Evolutionary conservation across 2,329 filamentous ascomycete genomes (phyloP).

Genomic region (Fusarium subtropicale): DNA sequence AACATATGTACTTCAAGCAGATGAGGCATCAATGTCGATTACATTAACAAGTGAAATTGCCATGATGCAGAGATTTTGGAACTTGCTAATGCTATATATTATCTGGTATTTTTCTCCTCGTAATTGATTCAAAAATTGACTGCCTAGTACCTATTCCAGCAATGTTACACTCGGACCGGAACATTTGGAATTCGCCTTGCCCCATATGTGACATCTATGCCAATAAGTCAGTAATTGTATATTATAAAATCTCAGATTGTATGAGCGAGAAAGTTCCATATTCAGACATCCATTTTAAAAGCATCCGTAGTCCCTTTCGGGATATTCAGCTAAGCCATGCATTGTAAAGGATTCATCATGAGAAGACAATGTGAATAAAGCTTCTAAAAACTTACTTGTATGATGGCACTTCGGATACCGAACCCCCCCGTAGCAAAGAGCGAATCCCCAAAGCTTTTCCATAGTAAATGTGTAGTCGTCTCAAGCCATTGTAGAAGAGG

Average conservation of each 20-base stretch:
- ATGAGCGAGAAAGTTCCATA: not conserved
- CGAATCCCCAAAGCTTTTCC: not conserved
- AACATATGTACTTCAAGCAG: not conserved
- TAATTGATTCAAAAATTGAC: not conserved
- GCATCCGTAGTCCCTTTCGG: slow-evolving; percentile 42
- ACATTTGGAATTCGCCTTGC: not conserved
- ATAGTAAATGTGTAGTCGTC: too few species aligned
- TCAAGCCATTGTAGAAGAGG: not conserved
- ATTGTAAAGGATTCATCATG: slow-evolving; percentile 49
- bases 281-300: slow-evolving; percentile 50
- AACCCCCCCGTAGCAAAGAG: not conserved
- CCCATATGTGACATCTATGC: slow-evolving; percentile 1
- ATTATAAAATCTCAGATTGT: not conserved
- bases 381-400: slow-evolving; percentile 23
- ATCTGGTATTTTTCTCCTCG: not conserved
- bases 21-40: not conserved
- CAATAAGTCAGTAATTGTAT: slow-evolving; percentile 11
- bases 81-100: not conserved
- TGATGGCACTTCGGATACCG: not conserved
- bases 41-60: not conserved
- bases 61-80: not conserved
- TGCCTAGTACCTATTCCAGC: not conserved
- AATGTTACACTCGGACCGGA: not conserved
- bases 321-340: slow-evolving; percentile 53
- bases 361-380: not conserved